Evolutionary conservation across 108 stramenopile species (phyloP), one percentile per base, ranked within the genome.

Genomic region (Pseudonitzschia multiseries): DNA sequence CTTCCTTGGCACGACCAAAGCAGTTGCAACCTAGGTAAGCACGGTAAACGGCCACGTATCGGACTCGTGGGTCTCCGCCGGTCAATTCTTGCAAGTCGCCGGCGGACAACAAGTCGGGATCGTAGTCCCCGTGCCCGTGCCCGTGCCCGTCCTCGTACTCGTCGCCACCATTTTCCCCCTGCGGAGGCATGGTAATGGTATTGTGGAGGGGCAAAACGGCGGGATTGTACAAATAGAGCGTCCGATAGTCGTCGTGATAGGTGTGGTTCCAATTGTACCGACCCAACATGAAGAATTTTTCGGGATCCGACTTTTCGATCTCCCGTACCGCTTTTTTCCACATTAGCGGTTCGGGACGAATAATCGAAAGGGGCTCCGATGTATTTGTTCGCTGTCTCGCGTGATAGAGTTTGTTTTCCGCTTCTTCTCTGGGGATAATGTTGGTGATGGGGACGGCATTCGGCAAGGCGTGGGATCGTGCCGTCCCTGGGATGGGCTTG

Each of bases 11-110:
- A 32, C 27, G 52, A 15, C 69, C 69, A 32, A 70, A 70, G 53
- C 69, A 70, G 43, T 70, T 70, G 31, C 54, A 56, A 26, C 69
- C 54, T 12, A 56, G n/a, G 28, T 70, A 70, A 0, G 69, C 69
- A 57, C 69, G 69, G 31, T 26, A 70, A 5, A 57, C 26, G 8
- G 54, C 52, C 24, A 54, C 51, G 28, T 70, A 70, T 29, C 32
- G 59, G 28, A 61, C 59, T 26, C 17, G 8, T 1, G 0, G 28
- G 29, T 61, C 59, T 33, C 59, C 59, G 0, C 59, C 59, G 0
- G 59, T 61, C 8, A 61, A 29, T 26, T 26, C 33, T 3, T 26
- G 4, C 29, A 61, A 31, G 26, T 61, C 59, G 0, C 9, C 28
- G 26, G n/a, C 32, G 0, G 59, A 61, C 32, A 61, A 29, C 15